Evolutionary conservation across 2,329 filamentous ascomycete species (phyloP).

Genomic region (Hypoxylon rubiginosum): DNA sequence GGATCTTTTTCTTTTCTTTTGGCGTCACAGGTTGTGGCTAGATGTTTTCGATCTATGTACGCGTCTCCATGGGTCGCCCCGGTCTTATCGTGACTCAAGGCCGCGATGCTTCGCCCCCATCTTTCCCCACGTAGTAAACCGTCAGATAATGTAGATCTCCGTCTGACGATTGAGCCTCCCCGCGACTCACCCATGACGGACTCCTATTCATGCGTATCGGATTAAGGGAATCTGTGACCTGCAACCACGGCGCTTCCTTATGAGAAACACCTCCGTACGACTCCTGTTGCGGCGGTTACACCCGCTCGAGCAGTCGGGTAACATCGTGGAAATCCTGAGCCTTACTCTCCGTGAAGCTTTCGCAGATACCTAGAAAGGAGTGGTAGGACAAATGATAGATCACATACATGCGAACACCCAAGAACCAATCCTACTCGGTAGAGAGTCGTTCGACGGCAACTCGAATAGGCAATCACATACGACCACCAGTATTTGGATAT

Average conservation of each 20-base stretch:
- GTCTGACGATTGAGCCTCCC: not conserved
- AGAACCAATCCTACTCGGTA: constrained; percentile 20
- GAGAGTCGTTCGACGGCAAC: constrained; percentile 16
- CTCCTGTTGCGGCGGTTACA: constrained; percentile 26
- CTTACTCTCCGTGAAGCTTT: not conserved
- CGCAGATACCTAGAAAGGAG: constrained; percentile 13
- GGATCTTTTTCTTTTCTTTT: constrained; percentile 13
- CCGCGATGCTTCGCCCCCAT: constrained; percentile 6
- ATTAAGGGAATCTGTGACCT: constrained; percentile 7
- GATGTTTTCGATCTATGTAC: constrained; percentile 7
- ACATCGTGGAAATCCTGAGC: constrained; percentile 1
- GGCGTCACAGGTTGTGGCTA: constrained; percentile 8
- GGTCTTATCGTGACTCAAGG: constrained; percentile 8
- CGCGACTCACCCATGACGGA: constrained; percentile 10
- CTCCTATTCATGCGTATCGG: constrained; percentile 8
- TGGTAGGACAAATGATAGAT: constrained; percentile 38
- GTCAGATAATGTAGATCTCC: constrained; percentile 5
- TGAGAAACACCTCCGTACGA: constrained; percentile 15
- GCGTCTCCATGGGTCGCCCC: constrained; percentile 14
- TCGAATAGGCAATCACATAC: constrained; percentile 23
- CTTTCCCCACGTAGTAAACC: constrained; percentile 26
- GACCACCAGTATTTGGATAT: not conserved
- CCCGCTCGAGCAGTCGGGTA: constrained; percentile 13
- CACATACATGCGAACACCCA: constrained; percentile 18
- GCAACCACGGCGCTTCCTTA: constrained; percentile 7